These are phyloP conservation scores for Rugonectria rugulosa DNA, from an alignment of 2,329 filamentous ascomycete species.

Conservation along the genomic window DNA sequence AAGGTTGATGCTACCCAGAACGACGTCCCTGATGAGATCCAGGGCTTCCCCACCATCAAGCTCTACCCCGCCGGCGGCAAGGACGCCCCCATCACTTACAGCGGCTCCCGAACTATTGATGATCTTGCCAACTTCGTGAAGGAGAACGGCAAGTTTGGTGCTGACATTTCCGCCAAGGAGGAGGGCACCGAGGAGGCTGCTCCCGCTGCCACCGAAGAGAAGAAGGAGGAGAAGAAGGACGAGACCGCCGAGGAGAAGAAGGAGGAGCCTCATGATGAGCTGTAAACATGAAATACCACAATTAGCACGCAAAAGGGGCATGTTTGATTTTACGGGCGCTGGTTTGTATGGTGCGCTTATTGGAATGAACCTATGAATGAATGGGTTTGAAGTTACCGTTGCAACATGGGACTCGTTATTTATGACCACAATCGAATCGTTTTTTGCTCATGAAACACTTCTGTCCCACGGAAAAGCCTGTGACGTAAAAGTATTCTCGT, in stretches of 20 bases:
- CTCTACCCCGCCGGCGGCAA: conserved; percentile 93
- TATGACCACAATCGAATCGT: conserved; percentile 30
- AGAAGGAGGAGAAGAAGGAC: conserved; percentile 53
- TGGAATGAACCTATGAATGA: conserved; percentile 29
- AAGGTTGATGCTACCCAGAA: conserved; percentile 98
- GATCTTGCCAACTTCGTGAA: conserved; percentile 92
- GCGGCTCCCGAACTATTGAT: conserved; percentile 85
- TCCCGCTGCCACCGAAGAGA: conserved; percentile 60
- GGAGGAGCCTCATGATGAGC: conserved; percentile 71
- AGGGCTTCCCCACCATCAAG: conserved; percentile 99
- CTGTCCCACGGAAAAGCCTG: too few species aligned
- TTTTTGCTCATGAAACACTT: too few species aligned
- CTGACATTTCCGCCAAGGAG: conserved; percentile 67
- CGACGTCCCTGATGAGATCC: conserved; percentile 95
- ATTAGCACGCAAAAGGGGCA: conserved; percentile 40
- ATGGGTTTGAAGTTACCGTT: conserved; percentile 39
- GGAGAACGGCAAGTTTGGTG: conserved; percentile 92
- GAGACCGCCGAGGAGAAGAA: conserved; percentile 45
- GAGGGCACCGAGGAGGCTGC: conserved; percentile 64
- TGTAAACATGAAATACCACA: conserved; percentile 63
- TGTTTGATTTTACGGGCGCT: conserved; percentile 45
- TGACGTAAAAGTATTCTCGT: too few species aligned
- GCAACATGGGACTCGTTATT: conserved; percentile 36
- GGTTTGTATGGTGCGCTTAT: conserved; percentile 40
- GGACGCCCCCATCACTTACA: conserved; percentile 84